These are phyloP conservation scores for Suillus luteus DNA, from an alignment of 768 basidiomycete genomes.

Conservation along the genomic window DNA sequence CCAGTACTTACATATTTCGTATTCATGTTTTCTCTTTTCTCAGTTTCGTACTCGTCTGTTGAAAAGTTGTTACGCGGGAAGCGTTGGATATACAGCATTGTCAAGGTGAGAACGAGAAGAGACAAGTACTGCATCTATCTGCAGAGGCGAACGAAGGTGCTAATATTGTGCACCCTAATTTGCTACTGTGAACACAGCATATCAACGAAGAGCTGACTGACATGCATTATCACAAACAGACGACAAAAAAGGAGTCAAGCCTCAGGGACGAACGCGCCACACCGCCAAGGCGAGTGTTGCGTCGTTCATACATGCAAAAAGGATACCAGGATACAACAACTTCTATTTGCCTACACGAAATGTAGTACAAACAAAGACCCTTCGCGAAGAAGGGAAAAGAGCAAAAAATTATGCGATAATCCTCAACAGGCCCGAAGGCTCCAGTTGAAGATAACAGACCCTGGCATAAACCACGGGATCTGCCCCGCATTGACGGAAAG, in stretches of 20 bases:
- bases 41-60: no score
- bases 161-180: no score
- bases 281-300: no score
- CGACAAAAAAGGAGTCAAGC: not conserved
- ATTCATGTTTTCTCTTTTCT: no score
- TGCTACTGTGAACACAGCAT: no score
- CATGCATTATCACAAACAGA: not conserved
- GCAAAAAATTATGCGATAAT: conserved; percentile 38
- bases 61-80: no score
- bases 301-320: not conserved
- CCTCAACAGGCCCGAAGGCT: conserved; percentile 8
- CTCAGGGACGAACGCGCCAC: not conserved
- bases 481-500: conserved; percentile 6
- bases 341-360: not conserved
- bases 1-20: no score
- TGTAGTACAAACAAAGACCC: conserved; percentile 13
- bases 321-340: not conserved
- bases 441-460: conserved; percentile 7
- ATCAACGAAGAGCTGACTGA: no score
- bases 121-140: no score
- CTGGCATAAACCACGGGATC: not conserved
- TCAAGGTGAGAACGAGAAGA: no score
- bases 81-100: no score
- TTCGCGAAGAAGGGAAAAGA: conserved; percentile 36
- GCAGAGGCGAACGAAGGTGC: no score